phyloP scores from a whole-genome alignment of 371 early-diverging fungal genomes.

The Lichtheimia corymbifera region DNA sequence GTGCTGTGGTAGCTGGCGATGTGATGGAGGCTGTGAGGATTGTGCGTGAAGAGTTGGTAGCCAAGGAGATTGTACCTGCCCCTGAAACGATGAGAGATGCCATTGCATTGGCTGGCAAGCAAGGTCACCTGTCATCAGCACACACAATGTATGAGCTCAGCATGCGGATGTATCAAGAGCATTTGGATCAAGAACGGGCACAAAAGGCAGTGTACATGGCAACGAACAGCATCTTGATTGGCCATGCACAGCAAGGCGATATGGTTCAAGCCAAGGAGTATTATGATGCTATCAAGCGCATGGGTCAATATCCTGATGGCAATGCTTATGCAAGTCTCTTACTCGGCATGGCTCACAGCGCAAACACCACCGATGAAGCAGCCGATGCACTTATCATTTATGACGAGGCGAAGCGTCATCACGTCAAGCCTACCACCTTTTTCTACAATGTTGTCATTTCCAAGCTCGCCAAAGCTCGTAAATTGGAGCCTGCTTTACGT shows the following conservation, averaged over 20 bases:
- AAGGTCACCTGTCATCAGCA: conserved; percentile 39
- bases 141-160: conserved; percentile 33
- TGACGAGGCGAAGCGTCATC: conserved; percentile 60
- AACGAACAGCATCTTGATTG: conserved; percentile 59
- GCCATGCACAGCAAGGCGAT: conserved; percentile 58
- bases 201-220: conserved; percentile 36
- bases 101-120: conserved; percentile 46
- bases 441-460: conserved; percentile 69
- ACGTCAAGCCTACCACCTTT: conserved; percentile 61
- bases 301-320: conserved; percentile 47
- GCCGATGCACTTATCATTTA: conserved; percentile 55
- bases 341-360: conserved; percentile 44
- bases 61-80: conserved; percentile 23
- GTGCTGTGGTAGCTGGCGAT: conserved; percentile 26
- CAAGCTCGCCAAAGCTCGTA: conserved; percentile 66
- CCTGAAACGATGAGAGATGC: conserved; percentile 46
- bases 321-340: conserved; percentile 45
- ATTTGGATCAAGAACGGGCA: conserved; percentile 15
- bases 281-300: conserved; percentile 53
- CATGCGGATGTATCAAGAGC: conserved; percentile 23
- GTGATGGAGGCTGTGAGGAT: conserved; percentile 25
- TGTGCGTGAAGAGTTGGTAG: conserved; percentile 28
- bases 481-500: conserved; percentile 54
- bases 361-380: conserved; percentile 50
- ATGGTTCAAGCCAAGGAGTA: conserved; percentile 57